Conservation (phyloP, 306 rosid species). For the Hylodesmum podocarpum region DNA sequence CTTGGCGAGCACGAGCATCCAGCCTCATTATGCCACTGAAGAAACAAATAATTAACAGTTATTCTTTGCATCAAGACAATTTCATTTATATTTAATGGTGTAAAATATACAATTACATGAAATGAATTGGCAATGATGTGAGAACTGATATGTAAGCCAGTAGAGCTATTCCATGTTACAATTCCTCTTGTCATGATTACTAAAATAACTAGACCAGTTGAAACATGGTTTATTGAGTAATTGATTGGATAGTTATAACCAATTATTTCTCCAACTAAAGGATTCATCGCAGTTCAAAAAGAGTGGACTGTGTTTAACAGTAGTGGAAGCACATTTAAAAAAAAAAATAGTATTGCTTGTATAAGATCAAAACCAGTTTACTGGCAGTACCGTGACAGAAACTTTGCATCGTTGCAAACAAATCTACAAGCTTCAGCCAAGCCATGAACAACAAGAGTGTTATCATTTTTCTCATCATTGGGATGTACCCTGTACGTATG, state of each 20-base stretch:
- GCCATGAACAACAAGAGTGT: constrained; percentile 43
- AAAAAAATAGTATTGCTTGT: constrained; percentile 13
- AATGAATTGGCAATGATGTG: not conserved
- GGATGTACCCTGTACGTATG: constrained; percentile 43
- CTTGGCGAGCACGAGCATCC: constrained; percentile 90
- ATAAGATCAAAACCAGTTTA: constrained; percentile 19
- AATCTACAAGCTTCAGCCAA: constrained; percentile 79
- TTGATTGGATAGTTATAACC: not conserved
- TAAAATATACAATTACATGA: constrained; percentile 10
- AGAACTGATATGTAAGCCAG: constrained; percentile 20
- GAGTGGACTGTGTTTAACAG: not conserved
- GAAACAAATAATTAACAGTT: constrained; percentile 36
- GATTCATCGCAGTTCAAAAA: not conserved
- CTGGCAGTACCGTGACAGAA: constrained; percentile 78
- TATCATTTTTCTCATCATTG: constrained; percentile 52
- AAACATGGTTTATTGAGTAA: constrained; percentile 15
- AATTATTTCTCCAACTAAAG: not conserved
- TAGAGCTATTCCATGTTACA: constrained; percentile 5
- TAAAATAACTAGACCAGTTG: not conserved
- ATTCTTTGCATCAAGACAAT: not conserved
- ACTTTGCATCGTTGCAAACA: constrained; percentile 71
- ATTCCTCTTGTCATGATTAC: not conserved
- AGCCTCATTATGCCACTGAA: constrained; percentile 86
- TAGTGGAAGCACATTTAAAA: constrained; percentile 10
- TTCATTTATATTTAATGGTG: not conserved